Conservation (phyloP, 306 rosid species). For the Senna tora region DNA sequence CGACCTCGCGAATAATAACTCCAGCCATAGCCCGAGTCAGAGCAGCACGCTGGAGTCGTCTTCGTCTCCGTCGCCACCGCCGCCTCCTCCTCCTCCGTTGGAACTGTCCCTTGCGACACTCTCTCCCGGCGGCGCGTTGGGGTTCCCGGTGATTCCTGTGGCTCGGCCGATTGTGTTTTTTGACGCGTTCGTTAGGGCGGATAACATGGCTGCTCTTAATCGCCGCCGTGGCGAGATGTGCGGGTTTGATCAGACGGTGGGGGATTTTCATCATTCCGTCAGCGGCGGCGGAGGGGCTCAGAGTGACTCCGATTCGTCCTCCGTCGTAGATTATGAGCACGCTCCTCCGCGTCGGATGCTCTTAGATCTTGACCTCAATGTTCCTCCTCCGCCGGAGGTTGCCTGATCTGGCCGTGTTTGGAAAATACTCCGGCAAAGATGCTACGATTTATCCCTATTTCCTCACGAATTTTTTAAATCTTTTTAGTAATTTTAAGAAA, state of each 20-base stretch:
- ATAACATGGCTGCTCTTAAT: neutral
- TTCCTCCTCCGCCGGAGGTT: conserved; percentile 54
- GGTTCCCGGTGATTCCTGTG: conserved; percentile 28
- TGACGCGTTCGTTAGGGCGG: conserved; percentile 49
- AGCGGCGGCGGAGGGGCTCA: conserved; percentile 27
- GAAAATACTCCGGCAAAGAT: neutral
- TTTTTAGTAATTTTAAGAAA: neutral
- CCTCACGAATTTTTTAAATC: neutral
- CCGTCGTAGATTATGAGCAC: conserved; percentile 53
- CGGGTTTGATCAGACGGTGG: conserved; percentile 33
- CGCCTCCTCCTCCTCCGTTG: conserved; percentile 9
- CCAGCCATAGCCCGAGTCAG: conserved; percentile 57
- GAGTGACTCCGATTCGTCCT: conserved; percentile 63
- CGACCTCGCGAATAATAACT: conserved; percentile 22
- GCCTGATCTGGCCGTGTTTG: conserved; percentile 40
- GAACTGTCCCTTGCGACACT: conserved; percentile 41
- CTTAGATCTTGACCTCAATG: conserved; percentile 70
- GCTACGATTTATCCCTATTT: neutral
- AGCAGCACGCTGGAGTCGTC: conserved; percentile 59
- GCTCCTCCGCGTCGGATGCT: conserved; percentile 18
- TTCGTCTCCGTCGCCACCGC: conserved; percentile 14
- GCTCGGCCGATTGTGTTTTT: conserved; percentile 52
- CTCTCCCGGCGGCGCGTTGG: conserved; percentile 18
- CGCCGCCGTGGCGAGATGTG: conserved; percentile 32
- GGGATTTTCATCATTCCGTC: neutral